Evolutionary conservation across 495 filamentous ascomycete species (phyloP), one percentile per base, ranked within the genome.

Genomic region (Xylaria intraflava): DNA sequence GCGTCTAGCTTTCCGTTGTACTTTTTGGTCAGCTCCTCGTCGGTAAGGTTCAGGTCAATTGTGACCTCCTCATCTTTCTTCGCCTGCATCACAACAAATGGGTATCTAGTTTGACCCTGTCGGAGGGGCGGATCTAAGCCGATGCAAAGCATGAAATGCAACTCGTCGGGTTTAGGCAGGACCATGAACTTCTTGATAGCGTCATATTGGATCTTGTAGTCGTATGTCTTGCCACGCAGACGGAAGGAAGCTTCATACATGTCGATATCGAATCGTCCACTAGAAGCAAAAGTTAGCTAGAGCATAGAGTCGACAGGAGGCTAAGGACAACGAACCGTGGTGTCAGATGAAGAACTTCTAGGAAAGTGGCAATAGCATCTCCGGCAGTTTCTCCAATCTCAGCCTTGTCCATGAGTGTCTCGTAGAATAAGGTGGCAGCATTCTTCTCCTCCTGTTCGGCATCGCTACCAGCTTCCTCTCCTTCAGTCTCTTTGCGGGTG

Each of bases 141-240:
- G 54, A 99, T 85, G 51, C 90, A 91, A 57, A 97, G 91, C 71
- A 99, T 86, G 44, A 83, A 89, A 65, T 99, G 94, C 20, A 92
- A 74, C 42, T 99, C 94, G 70, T 99, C 94, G 8, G 93, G 91
- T 73, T 97, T 99, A 5, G 94, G 94, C 6, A 99, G 83, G 49
- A 96, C 77, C 82, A 99, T 94, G 69, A 97, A 97, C 70, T 97
- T 97, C 76, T 99, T 99, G 74, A 96, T 89, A 30, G 83, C 79
- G 30, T 96, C 87, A 67, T 95, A 99, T 72, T 95, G 89, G 56
- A 99, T 96, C 78, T 99, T 99, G 82, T 99, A 99, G 76, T 97
- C 94, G 78, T 99, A 99, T 27, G 94, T 99, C 72, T 97, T 97
- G 46, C 94, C 94, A 45, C 94, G 92, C 52, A 99, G 82, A 51